These are phyloP conservation scores for Blastocystis sp. DNA, from an alignment of 352 stramenopile genomes.

Conservation along the genomic window DNA sequence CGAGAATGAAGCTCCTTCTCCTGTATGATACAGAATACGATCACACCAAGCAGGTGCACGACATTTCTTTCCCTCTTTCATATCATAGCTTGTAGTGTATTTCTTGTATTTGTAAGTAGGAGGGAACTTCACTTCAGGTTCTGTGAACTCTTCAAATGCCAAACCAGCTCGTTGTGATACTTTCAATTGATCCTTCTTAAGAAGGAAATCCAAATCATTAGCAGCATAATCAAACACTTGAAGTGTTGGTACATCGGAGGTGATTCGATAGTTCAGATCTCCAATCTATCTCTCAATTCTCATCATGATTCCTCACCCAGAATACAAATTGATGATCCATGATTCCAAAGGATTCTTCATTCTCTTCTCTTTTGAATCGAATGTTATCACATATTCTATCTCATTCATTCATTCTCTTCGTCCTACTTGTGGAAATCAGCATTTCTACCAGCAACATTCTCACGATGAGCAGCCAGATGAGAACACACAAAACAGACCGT, in stretches of 20 bases:
- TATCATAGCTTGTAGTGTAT: constrained; percentile 87
- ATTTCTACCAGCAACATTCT: constrained; percentile 91
- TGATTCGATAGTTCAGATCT: constrained; percentile 82
- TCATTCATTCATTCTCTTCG: not conserved
- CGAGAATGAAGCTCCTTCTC: constrained; percentile 63
- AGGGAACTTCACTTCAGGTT: constrained; percentile 79
- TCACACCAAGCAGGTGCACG: constrained; percentile 91
- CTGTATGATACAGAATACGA: not conserved
- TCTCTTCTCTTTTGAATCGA: not conserved
- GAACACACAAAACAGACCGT: constrained; percentile 95
- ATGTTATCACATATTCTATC: not conserved
- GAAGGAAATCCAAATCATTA: constrained; percentile 62
- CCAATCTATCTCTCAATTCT: constrained; percentile 64
- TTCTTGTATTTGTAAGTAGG: constrained; percentile 96
- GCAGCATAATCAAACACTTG: constrained; percentile 60
- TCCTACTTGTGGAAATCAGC: constrained; percentile 90
- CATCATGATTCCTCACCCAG: constrained; percentile 71
- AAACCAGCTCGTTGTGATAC: constrained; percentile 72
- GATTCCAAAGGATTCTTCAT: constrained; percentile 70
- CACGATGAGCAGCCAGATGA: constrained; percentile 92
- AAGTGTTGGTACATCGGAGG: constrained; percentile 34
- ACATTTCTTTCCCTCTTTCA: constrained; percentile 93
- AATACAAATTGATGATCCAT: constrained; percentile 96
- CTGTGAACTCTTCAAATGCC: constrained; percentile 79
- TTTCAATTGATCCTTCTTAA: constrained; percentile 67